phyloP scores from a whole-genome alignment of 306 rosid species.

The Cotoneaster glaucophyllus region DNA sequence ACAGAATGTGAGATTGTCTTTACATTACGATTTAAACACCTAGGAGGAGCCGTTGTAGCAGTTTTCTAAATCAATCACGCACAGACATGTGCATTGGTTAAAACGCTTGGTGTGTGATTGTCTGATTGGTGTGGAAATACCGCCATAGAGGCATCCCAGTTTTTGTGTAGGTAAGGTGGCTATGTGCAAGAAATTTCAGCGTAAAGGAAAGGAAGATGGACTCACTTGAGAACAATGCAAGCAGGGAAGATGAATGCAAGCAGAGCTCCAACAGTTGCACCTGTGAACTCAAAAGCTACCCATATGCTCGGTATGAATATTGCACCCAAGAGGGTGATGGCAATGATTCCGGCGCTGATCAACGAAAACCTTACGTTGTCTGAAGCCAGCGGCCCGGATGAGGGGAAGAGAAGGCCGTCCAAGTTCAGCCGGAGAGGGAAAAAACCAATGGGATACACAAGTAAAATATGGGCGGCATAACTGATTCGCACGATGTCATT shows the following conservation, averaged over 20 bases:
- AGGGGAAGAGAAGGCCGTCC: slow-evolving; percentile 35
- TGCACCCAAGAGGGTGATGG: slow-evolving; percentile 34
- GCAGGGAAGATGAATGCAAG: slow-evolving; percentile 50
- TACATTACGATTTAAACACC: too few relatives aligned
- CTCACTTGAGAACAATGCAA: slow-evolving; percentile 28
- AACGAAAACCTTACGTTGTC: slow-evolving; percentile 26
- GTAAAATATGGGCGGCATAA: slow-evolving; percentile 27
- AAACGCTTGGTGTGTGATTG: too few relatives aligned
- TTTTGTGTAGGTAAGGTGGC: too few relatives aligned
- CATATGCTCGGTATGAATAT: slow-evolving; percentile 42
- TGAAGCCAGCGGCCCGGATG: slow-evolving; percentile 18
- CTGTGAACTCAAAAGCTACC: slow-evolving; percentile 47
- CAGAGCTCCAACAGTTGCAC: slow-evolving; percentile 40
- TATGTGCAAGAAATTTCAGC: neutral
- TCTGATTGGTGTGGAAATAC: too few relatives aligned
- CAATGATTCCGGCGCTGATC: slow-evolving; percentile 16
- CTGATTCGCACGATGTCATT: slow-evolving; percentile 27
- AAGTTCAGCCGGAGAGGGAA: slow-evolving; percentile 28
- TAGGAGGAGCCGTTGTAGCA: too few relatives aligned
- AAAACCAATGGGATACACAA: slow-evolving; percentile 27
- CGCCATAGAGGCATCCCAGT: too few relatives aligned
- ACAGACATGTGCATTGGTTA: too few relatives aligned
- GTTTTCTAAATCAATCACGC: too few relatives aligned
- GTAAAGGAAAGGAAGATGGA: neutral
- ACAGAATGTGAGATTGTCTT: neutral